Evolutionary conservation across 2,329 filamentous ascomycete genomes (phyloP).

Genomic region (Lecanicillium sp.): DNA sequence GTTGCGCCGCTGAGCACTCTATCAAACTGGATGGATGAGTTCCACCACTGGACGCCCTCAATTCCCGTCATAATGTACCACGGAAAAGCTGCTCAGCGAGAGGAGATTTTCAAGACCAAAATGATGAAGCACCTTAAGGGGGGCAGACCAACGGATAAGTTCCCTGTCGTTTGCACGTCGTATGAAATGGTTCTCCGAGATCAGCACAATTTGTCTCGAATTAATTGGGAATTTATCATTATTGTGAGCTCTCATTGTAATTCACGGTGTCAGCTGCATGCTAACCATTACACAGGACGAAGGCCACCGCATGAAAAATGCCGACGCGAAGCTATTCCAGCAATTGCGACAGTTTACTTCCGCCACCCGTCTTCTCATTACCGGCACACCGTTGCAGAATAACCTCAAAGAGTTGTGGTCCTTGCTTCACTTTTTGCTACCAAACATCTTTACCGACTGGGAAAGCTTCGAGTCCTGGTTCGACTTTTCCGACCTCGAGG

Average conservation of each 20-base stretch:
- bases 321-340: slow-evolving; percentile 84
- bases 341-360: slow-evolving; percentile 85
- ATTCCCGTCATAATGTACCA: slow-evolving; percentile 91
- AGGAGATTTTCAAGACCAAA: slow-evolving; percentile 61
- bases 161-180: slow-evolving; percentile 88
- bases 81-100: slow-evolving; percentile 71
- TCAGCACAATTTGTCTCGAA: slow-evolving; percentile 68
- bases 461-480: slow-evolving; percentile 95
- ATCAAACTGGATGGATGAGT: slow-evolving; percentile 94
- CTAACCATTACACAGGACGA: slow-evolving; percentile 58
- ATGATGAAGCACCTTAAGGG: slow-evolving; percentile 63
- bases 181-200: slow-evolving; percentile 97
- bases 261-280: not conserved
- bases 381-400: slow-evolving; percentile 91
- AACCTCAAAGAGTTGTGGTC: slow-evolving; percentile 95
- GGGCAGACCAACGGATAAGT: slow-evolving; percentile 53
- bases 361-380: slow-evolving; percentile 85
- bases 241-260: slow-evolving; percentile 49
- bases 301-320: slow-evolving; percentile 94
- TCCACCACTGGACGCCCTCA: slow-evolving; percentile 78
- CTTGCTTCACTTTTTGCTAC: slow-evolving; percentile 83
- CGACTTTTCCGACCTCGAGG: slow-evolving; percentile 86
- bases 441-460: slow-evolving; percentile 86
- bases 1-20: slow-evolving; percentile 86
- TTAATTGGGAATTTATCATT: slow-evolving; percentile 96